Evolutionary conservation across 345 rosid species (phyloP).

Genomic region (Noccaea bulbosa): DNA sequence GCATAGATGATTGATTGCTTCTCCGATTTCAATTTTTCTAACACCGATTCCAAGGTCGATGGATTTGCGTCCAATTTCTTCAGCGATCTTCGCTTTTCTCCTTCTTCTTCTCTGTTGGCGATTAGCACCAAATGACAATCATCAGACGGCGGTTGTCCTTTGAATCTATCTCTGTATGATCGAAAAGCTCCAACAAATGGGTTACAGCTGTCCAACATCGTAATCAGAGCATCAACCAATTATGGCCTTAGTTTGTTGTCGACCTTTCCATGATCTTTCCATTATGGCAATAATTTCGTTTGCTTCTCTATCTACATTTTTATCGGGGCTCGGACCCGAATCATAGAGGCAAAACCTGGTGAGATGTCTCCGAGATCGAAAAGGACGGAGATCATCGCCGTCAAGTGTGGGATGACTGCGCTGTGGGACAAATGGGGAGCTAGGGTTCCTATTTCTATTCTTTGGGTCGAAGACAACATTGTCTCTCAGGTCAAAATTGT

Average conservation of each 20-base stretch:
- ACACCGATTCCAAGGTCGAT: conserved; percentile 54
- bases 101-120: not conserved
- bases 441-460: conserved; percentile 73
- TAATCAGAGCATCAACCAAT: too few relatives aligned
- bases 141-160: too few relatives aligned
- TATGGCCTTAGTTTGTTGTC: too few relatives aligned
- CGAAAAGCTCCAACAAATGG: too few relatives aligned
- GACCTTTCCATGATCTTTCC: too few relatives aligned
- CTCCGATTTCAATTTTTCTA: conserved; percentile 59
- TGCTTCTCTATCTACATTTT: too few relatives aligned
- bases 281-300: too few relatives aligned
- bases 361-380: conserved; percentile 67
- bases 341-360: conserved; percentile 63
- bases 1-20: too few relatives aligned
- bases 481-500: conserved; percentile 93
- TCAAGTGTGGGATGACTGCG: conserved; percentile 92
- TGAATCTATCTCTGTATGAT: too few relatives aligned
- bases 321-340: conserved; percentile 42
- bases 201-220: too few relatives aligned
- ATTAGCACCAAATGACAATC: too few relatives aligned
- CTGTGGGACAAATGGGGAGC: conserved; percentile 98
- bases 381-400: conserved; percentile 83
- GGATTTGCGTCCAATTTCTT: conserved; percentile 60
- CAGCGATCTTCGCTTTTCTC: conserved; percentile 43
- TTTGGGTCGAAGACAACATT: conserved; percentile 89